These are phyloP conservation scores for Cladosporium oxysporum DNA, from an alignment of 2,329 filamentous ascomycete genomes.

Conservation along the genomic window DNA sequence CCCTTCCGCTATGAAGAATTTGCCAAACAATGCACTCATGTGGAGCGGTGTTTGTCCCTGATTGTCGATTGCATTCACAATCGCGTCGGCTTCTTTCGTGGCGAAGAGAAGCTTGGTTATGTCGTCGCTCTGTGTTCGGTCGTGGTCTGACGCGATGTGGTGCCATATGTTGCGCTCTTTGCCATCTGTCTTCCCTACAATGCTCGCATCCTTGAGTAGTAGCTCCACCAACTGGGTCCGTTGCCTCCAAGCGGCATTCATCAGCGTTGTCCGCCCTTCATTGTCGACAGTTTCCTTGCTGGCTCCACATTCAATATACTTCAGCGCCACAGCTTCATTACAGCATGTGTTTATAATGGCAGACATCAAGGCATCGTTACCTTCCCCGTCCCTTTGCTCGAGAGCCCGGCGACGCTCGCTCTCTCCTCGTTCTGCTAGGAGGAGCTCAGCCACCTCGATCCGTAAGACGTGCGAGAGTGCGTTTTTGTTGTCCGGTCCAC, in stretches of 20 bases:
- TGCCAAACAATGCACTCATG: background rate
- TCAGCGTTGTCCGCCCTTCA: conserved; percentile 17
- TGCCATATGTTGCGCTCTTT: conserved; percentile 35
- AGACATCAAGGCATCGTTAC: conserved; percentile 36
- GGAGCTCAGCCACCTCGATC: background rate
- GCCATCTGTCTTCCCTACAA: conserved; percentile 23
- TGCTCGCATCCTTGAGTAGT: conserved; percentile 33
- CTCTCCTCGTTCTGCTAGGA: background rate
- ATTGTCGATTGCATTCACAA: background rate
- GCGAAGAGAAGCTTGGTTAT: background rate
- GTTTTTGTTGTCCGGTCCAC: conserved; percentile 2
- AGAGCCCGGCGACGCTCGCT: conserved; percentile 6
- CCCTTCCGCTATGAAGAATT: background rate
- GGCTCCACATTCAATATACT: conserved; percentile 37
- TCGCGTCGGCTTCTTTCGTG: background rate
- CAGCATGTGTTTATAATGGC: background rate
- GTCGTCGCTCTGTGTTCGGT: background rate
- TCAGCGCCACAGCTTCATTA: conserved; percentile 29
- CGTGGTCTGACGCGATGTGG: conserved; percentile 45
- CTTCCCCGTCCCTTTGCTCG: conserved; percentile 47
- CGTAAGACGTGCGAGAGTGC: background rate
- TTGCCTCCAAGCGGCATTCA: conserved; percentile 45
- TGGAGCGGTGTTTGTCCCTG: background rate
- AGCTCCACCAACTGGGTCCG: conserved; percentile 41
- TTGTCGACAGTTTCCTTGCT: conserved; percentile 26